phyloP scores from a whole-genome alignment of 2,329 filamentous ascomycete species.

The Fusarium robinianum region DNA sequence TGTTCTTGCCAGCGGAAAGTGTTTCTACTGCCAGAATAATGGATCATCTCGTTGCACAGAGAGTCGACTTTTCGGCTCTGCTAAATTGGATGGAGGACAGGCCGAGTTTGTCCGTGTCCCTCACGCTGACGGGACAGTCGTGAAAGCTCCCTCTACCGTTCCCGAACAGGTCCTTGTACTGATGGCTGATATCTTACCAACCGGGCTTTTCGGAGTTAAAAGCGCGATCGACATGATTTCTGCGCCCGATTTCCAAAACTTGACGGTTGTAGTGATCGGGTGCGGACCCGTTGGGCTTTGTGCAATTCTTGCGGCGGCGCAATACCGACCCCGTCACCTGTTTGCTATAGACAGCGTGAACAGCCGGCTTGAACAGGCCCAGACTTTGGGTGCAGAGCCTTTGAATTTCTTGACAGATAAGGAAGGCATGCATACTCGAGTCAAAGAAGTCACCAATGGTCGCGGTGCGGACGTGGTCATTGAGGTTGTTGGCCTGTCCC shows the following conservation, averaged over 20 bases:
- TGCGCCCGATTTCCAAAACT: neutral
- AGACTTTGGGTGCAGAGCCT: constrained; percentile 39
- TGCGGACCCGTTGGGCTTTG: constrained; percentile 18
- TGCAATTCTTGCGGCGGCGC: constrained; percentile 1
- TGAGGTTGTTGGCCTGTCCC: neutral
- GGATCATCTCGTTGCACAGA: constrained; percentile 11
- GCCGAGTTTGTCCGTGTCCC: constrained; percentile 11
- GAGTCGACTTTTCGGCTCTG: constrained; percentile 4
- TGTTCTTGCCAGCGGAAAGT: constrained; percentile 5
- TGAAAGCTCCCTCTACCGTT: constrained; percentile 8
- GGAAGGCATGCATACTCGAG: no score
- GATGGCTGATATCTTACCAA: constrained; percentile 20
- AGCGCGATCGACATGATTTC: constrained; percentile 50
- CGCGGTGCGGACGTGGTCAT: constrained; percentile 2
- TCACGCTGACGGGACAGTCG: constrained; percentile 5
- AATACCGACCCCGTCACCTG: constrained; percentile 4
- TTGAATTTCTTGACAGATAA: constrained; percentile 73
- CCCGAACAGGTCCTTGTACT: constrained; percentile 7
- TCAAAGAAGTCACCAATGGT: neutral
- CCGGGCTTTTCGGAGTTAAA: constrained; percentile 51
- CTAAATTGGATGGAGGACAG: constrained; percentile 8
- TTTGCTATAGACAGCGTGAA: constrained; percentile 10
- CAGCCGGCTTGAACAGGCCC: constrained; percentile 2
- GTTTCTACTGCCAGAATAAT: constrained; percentile 10
- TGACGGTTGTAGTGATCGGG: constrained; percentile 8